Base-by-base conservation (phyloP, 164 flowering plant species). In the Piper longum region DNA sequence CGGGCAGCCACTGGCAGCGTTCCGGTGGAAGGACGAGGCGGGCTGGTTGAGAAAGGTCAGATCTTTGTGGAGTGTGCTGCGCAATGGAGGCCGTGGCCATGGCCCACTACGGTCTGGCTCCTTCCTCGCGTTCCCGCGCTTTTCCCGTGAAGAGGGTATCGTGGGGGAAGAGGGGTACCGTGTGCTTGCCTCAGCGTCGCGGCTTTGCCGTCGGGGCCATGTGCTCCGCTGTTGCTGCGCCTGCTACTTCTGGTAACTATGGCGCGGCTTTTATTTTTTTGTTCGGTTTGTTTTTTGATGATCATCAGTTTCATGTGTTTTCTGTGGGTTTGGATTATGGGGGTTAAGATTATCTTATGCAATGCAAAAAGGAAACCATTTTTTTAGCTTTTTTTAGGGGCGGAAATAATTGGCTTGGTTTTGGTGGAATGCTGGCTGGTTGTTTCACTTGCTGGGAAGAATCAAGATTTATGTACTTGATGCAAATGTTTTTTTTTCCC, bases 391-490 rank as follows among this genome's bases (percentile, higher is more conserved):
- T 39, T 26, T 26, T 26, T 14, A n/a, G 36, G 36, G 36, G 36
- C 36, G 41, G 83, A 62, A 68, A 18, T 39, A 13, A 39, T 14
- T 58, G 19, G 16, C 61, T 18, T 18, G 40, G 41, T 4, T 19
- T 39, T 18, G 40, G 39, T 58, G 61, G 61, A 18, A 13, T 16
- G 39, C 16, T 19, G 7, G 16, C 61, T 18, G 61, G 61, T 5
- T 93, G 83, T 77, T 58, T 19, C 16, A 18, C 13, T 16, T 18
- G 41, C 39, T 7, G n/a, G 56, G 5, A 54, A 17, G 4, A 54
- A 13, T 54, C n/a, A 5, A 13, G 11, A 54, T 13, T 13, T 16
- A 8, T 16, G 13, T 4, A 13, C 4, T 5, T 54, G 56, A 17
- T 54, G 56, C n/a, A 54, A 54, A 54, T 17, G n/a, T 3, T 54